phyloP scores from a whole-genome alignment of 2,329 filamentous ascomycete species.

The Sclerotinia glacialis region DNA sequence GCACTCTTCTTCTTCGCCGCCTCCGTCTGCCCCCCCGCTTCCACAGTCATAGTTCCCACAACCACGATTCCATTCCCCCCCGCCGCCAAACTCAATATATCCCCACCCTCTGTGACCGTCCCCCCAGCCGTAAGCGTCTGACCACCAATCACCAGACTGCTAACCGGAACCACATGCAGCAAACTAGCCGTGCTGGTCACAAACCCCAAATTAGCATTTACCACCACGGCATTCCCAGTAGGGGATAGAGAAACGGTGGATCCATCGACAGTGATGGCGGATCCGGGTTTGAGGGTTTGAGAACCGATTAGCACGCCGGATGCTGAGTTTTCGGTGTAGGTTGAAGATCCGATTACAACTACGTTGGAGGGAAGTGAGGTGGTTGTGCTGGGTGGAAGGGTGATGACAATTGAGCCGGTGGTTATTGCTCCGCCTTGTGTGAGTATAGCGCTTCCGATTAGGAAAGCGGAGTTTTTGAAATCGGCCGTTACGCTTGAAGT shows the following conservation, averaged over 20 bases:
- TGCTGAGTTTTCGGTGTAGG: constrained; percentile 23
- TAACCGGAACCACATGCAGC: constrained; percentile 17
- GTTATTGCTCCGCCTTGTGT: constrained; percentile 26
- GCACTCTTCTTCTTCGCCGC: constrained; percentile 32
- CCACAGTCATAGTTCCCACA: constrained; percentile 34
- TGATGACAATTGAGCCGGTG: constrained; percentile 12
- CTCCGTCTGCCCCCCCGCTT: constrained; percentile 23
- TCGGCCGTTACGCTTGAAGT: constrained; percentile 30
- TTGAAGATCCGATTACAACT: constrained; percentile 19
- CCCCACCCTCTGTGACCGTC: constrained; percentile 34
- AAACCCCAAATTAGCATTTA: constrained; percentile 24
- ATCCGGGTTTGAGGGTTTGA: constrained; percentile 24
- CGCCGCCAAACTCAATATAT: constrained; percentile 33
- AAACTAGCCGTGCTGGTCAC: constrained; percentile 18
- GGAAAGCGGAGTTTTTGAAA: constrained; percentile 21
- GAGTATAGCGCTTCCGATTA: constrained; percentile 25
- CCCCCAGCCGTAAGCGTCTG: constrained; percentile 36
- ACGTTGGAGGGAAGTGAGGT: not conserved
- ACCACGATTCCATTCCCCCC: constrained; percentile 30
- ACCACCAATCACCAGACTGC: constrained; percentile 29
- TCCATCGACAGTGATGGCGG: constrained; percentile 20
- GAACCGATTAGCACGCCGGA: constrained; percentile 22
- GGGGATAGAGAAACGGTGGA: constrained; percentile 23
- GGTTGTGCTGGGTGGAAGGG: not conserved
- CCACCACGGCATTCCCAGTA: constrained; percentile 22